Evolutionary conservation across 768 basidiomycete genomes (phyloP).

Genomic region (Collybiopsis luxurians): DNA sequence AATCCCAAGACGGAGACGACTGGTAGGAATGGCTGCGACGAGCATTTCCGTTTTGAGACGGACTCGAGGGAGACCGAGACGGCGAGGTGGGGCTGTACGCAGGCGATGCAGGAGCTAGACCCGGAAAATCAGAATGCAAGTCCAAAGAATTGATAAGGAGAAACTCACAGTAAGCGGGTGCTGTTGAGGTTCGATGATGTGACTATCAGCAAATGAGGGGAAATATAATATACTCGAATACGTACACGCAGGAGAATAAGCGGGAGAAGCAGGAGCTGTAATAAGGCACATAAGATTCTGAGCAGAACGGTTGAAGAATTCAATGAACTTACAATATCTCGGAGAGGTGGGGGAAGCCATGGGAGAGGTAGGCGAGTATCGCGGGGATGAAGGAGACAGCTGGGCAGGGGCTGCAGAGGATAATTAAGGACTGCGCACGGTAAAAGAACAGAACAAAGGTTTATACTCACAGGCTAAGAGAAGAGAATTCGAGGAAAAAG

Average conservation of each 20-base stretch:
- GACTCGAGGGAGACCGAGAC: conserved; percentile 80
- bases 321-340: conserved; percentile 71
- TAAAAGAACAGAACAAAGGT: not conserved
- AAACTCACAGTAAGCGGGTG: conserved; percentile 76
- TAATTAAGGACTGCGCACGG: conserved; percentile 9
- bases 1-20: conserved; percentile 53
- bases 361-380: conserved; percentile 94
- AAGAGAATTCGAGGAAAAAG: conserved; percentile 9
- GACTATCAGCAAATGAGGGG: conserved; percentile 7
- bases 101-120: conserved; percentile 77
- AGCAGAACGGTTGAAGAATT: not conserved
- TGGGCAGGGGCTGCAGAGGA: conserved; percentile 63
- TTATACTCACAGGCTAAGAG: conserved; percentile 50
- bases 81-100: conserved; percentile 86
- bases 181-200: conserved; percentile 26
- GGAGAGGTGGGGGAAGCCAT: conserved; percentile 86
- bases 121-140: conserved; percentile 15
- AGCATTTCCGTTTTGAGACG: conserved; percentile 52
- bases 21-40: conserved; percentile 42
- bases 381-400: conserved; percentile 87
- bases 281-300: conserved; percentile 10
- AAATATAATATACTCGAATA: conserved; percentile 15
- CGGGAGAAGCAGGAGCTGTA: conserved; percentile 80
- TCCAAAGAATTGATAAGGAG: not conserved
- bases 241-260: conserved; percentile 87